Base-by-base conservation (phyloP, 208 protist genomes). In the Tritrichomonas musculus region DNA sequence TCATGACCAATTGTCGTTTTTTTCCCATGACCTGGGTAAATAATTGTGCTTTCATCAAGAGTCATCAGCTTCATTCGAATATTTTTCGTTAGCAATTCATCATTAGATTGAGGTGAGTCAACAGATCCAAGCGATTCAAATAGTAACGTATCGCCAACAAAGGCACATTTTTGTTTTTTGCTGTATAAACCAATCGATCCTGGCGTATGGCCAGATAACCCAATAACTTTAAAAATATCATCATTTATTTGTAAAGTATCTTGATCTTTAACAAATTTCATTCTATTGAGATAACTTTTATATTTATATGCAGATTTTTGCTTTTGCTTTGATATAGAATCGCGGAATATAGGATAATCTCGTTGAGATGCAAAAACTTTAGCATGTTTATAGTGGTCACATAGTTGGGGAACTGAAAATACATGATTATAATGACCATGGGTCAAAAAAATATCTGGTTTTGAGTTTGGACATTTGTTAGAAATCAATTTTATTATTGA, bases 361-460 rank as follows among this genome's bases (percentile, higher is more conserved):
- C 9, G 9, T 88, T 25, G 39, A 39, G 41, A 88, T 57, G 20
- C 47, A 57, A 47, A 88, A 33, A 88, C 39, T 49, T 53, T 33
- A 57, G 47, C 9, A 55, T 88, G 27, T 88, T 25, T 25, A 50
- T 44, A 88, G 25, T 20, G n/a, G 57, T 88, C 77, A 27, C 41
- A 57, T 39, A 88, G 39, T 57, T 53, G 17, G 2, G 41, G 9
- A 39, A 88, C 77, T 14, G n/a, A 41, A 53, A 25, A 22, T 13
- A 88, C 57, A 57, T 88, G 77, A 27, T 88, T 47, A 33, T 5
- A 55, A 47, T 88, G 77, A 33, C 77, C 77, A 50, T 88, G 77
- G 11, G 77, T 88, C 39, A 88, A 39, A 88, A 47, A 88, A 13
- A 88, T 88, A 20, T 57, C 77, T 57, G 27, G n/a, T 57, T 49